Conservation (phyloP, 2,329 filamentous ascomycete species). For the Alternaria conjuncta region DNA sequence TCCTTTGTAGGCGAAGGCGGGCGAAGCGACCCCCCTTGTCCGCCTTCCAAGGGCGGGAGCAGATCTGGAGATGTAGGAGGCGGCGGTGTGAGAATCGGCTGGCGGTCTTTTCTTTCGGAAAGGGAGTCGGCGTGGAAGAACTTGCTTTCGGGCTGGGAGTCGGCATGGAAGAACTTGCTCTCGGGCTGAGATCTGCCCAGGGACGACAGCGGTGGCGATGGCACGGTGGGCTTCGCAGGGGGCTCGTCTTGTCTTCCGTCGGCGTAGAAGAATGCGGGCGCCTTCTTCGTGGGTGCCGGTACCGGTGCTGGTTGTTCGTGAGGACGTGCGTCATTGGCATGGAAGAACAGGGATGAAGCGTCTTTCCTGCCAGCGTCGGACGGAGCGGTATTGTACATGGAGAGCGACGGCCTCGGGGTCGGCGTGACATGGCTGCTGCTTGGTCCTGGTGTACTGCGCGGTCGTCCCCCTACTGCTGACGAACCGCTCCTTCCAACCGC, state of each 20-base stretch:
- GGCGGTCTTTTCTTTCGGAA: slow-evolving; percentile 48
- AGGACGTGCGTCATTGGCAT: slow-evolving; percentile 74
- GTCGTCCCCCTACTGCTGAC: slow-evolving; percentile 31
- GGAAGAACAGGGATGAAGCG: slow-evolving; percentile 79
- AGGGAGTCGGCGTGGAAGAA: slow-evolving; percentile 75
- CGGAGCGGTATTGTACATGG: slow-evolving; percentile 29
- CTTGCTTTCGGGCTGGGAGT: slow-evolving; percentile 55
- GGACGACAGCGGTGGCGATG: slow-evolving; percentile 47
- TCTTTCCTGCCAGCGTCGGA: slow-evolving; percentile 37
- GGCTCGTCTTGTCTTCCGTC: slow-evolving; percentile 55
- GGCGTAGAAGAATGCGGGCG: slow-evolving; percentile 59
- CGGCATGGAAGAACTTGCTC: slow-evolving; percentile 77
- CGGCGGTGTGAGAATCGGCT: slow-evolving; percentile 44
- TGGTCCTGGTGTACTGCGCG: slow-evolving; percentile 48
- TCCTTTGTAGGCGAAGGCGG: slow-evolving; percentile 56
- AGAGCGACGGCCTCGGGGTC: slow-evolving; percentile 32
- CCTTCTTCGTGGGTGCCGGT: slow-evolving; percentile 49
- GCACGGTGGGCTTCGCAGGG: slow-evolving; percentile 20
- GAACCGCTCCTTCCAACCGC: slow-evolving; percentile 27
- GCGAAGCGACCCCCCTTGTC: slow-evolving; percentile 33
- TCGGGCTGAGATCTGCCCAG: slow-evolving; percentile 31
- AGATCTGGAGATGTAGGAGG: slow-evolving; percentile 36
- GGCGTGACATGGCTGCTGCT: slow-evolving; percentile 26
- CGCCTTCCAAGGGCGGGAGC: slow-evolving; percentile 17
- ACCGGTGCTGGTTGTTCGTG: slow-evolving; percentile 41